Evolutionary conservation across 352 stramenopile species (phyloP), one percentile per base, ranked within the genome.

Genomic region (Phytophthora tentaculata): DNA sequence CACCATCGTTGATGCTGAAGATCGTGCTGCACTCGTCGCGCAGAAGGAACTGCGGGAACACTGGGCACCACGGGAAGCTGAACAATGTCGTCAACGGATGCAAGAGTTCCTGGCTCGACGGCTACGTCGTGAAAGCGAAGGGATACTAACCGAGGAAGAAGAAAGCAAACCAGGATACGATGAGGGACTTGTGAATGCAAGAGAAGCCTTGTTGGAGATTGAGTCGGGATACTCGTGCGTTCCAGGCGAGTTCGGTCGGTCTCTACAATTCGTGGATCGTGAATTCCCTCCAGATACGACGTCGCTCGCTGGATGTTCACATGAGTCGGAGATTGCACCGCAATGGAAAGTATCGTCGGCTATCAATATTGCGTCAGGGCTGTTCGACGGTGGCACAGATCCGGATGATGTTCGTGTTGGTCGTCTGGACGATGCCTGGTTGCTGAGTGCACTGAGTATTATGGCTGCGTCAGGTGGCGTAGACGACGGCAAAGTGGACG

Each of bases 321-420:
- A 76, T 32, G 88, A 90, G 58, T 26, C 41, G 2, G 82, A 88
- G 20, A 66, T 96, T 28, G 65, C 69, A 8, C 73, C 73, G 4
- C 79, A 84, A 17, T 98, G 90, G 90, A 86, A 91, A 41, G 86
- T 95, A 22, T 90, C 89, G 37, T 88, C 84, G 2, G 88, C 80
- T 28, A 97, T 98, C 67, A 97, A 97, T 65, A 74, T 92, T 2
- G 86, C 89, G 0, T 90, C 90, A 0, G 89, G 92, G 1, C 77
- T 98, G 0, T 98, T 98, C 63, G 90, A 97, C 53, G 91, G 90
- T 22, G 94, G 93, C 19, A 98, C 93, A 1, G 90, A 98, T 63
- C 94, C 93, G 7, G 91, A 98, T 52, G 92, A 98, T 69, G 88
- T 98, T 12, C 70, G 69, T 6, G 64, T 90, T 41, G 93, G 94